A percentile compares a stretch with the other conserved stretches of the same genome.
Conservation (phyloP, 129 eudicot species). For the carrot (Daucus carota) region DNA sequence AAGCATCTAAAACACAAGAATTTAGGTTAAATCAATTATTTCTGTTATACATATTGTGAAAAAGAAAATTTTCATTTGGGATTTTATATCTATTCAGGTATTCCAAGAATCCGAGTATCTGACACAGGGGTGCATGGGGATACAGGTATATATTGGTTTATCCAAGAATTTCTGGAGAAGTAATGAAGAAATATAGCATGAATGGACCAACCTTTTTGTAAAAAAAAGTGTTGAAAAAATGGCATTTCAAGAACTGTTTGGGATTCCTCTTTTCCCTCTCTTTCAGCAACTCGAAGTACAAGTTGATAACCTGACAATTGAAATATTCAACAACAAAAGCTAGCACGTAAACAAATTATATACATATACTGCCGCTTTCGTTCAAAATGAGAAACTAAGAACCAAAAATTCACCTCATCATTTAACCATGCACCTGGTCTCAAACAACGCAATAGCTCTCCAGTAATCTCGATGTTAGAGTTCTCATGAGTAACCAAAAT, state of each 20-base stretch:
- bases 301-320: constrained; percentile 62
- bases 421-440: constrained; percentile 80
- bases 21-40: too few relatives aligned
- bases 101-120: too few relatives aligned
- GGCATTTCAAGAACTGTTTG: constrained; percentile 70
- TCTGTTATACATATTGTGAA: too few relatives aligned
- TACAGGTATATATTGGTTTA: too few relatives aligned
- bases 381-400: neutral
- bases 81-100: too few relatives aligned
- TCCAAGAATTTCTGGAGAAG: neutral
- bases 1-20: too few relatives aligned
- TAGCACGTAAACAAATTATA: constrained; percentile 3
- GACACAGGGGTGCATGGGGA: too few relatives aligned
- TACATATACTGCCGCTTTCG: neutral
- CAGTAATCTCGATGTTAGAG: constrained; percentile 74
- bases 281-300: constrained; percentile 79
- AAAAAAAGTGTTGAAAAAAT: constrained; percentile 90
- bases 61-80: too few relatives aligned
- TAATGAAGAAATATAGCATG: neutral
- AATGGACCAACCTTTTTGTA: constrained; percentile 75
- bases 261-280: constrained; percentile 95
- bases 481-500: constrained; percentile 69
- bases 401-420: constrained; percentile 59
- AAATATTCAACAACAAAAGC: constrained; percentile 8
- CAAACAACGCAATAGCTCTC: constrained; percentile 69